phyloP scores from a whole-genome alignment of 495 filamentous ascomycete species.

The Penicillium diatomitis region DNA sequence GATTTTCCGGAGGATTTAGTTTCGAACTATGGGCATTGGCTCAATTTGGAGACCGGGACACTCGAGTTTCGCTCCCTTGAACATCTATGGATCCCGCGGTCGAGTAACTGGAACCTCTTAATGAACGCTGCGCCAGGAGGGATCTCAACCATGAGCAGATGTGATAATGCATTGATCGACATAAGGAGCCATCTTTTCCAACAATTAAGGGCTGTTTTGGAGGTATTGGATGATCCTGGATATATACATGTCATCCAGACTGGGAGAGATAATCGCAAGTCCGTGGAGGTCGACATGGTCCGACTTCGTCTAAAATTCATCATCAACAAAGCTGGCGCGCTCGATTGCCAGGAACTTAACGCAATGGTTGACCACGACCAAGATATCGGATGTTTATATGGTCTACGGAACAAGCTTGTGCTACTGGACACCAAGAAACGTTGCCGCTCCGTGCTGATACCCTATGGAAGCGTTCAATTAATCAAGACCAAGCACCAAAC shows the following conservation, averaged over 20 bases:
- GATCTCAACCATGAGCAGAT: neutral
- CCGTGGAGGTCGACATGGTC: conserved; percentile 32
- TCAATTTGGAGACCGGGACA: conserved; percentile 38
- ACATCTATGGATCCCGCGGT: conserved; percentile 29
- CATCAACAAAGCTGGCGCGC: conserved; percentile 14
- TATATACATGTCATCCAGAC: conserved; percentile 28
- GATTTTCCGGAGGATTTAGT: conserved; percentile 41
- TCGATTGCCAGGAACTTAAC: conserved; percentile 41
- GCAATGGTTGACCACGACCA: conserved; percentile 46
- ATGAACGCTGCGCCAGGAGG: neutral
- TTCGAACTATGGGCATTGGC: conserved; percentile 18
- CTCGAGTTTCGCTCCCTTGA: conserved; percentile 39
- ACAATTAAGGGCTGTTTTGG: conserved; percentile 21
- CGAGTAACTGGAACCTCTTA: conserved; percentile 17
- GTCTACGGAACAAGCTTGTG: conserved; percentile 44
- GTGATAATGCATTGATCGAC: conserved; percentile 18
- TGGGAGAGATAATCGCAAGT: conserved; percentile 1
- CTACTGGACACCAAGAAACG: conserved; percentile 17
- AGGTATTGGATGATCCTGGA: conserved; percentile 15
- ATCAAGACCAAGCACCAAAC: conserved; percentile 21
- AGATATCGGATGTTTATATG: conserved; percentile 39
- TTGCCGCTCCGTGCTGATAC: conserved; percentile 37
- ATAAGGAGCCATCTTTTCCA: conserved; percentile 18
- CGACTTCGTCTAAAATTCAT: conserved; percentile 39
- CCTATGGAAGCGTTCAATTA: conserved; percentile 27